Percentiles rank a stretch among this genome's conserved stretches.
These are phyloP conservation scores for Vachellia pachyceras DNA, from an alignment of 306 rosid genomes.

Conservation along the genomic window DNA sequence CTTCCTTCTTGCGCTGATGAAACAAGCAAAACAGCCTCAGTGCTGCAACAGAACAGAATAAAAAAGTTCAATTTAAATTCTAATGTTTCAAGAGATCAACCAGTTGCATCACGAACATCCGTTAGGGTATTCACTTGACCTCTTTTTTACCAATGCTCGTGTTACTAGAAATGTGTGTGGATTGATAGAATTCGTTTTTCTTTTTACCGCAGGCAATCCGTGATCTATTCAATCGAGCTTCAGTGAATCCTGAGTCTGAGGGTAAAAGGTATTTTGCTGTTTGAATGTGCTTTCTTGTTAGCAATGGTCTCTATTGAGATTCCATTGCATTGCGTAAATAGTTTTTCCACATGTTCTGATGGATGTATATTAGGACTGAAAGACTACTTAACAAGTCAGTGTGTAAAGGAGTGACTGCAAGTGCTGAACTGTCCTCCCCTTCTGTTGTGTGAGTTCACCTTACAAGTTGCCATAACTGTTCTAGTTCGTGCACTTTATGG, in stretches of 20 bases:
- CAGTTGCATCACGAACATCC: conserved; percentile 37
- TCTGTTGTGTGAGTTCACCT: conserved; percentile 45
- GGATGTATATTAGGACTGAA: conserved; percentile 48
- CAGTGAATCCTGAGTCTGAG: conserved; percentile 50
- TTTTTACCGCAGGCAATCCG: conserved; percentile 51
- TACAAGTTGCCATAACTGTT: conserved; percentile 24
- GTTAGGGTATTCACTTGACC: conserved; percentile 50
- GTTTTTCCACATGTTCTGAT: conserved; percentile 22
- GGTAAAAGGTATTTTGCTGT: conserved; percentile 61
- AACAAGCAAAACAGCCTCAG: conserved; percentile 49
- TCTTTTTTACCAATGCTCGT: not conserved
- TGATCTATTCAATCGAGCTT: conserved; percentile 49
- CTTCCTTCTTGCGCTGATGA: conserved; percentile 47
- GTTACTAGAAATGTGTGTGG: conserved; percentile 3
- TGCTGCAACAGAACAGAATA: conserved; percentile 45
- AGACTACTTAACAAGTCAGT: conserved; percentile 43
- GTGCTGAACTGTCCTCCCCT: conserved; percentile 41
- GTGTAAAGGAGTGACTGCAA: conserved; percentile 43
- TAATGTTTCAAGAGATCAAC: conserved; percentile 39
- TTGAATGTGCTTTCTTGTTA: not conserved
- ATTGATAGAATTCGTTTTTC: not conserved
- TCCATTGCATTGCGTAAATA: conserved; percentile 9
- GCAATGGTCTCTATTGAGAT: conserved; percentile 25
- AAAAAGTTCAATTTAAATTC: conserved; percentile 34
- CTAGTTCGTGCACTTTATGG: conserved; percentile 5